Evolutionary conservation across 2,329 filamentous ascomycete genomes (phyloP).

Genomic region (Neonectria magnoliae): DNA sequence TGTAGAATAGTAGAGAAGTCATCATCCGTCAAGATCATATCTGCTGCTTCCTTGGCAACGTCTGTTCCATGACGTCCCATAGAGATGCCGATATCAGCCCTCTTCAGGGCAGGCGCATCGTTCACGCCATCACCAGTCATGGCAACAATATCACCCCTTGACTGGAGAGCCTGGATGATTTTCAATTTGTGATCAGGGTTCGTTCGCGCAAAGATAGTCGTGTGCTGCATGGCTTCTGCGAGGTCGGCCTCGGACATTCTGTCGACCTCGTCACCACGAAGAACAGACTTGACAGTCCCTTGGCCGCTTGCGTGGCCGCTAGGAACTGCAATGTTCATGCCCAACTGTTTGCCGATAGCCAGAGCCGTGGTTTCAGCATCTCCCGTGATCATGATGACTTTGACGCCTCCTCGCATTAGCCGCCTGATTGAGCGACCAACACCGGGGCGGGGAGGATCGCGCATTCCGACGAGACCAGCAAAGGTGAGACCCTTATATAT

Average conservation of each 20-base stretch:
- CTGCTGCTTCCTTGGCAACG: slow-evolving; percentile 95
- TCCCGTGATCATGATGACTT: slow-evolving; percentile 98
- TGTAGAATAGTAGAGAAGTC: slow-evolving; percentile 92
- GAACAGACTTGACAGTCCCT: slow-evolving; percentile 74
- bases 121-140: slow-evolving; percentile 99
- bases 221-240: slow-evolving; percentile 83
- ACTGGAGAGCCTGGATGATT: slow-evolving; percentile 90
- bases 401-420: slow-evolving; percentile 92
- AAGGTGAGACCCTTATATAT: slow-evolving; percentile 87
- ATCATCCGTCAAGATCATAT: slow-evolving; percentile 91
- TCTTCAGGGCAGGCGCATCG: slow-evolving; percentile 95
- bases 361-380: slow-evolving; percentile 95
- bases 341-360: slow-evolving; percentile 93
- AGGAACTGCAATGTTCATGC: slow-evolving; percentile 79
- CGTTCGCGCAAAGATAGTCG: slow-evolving; percentile 94
- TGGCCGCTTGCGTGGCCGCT: slow-evolving; percentile 64
- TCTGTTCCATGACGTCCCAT: slow-evolving; percentile 97
- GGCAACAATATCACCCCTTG: slow-evolving; percentile 93
- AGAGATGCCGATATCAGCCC: slow-evolving; percentile 95
- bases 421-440: slow-evolving; percentile 89
- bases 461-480: slow-evolving; percentile 95
- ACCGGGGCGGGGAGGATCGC: slow-evolving; percentile 90
- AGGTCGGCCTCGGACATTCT: slow-evolving; percentile 88
- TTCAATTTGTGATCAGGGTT: slow-evolving; percentile 99
- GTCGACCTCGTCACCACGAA: slow-evolving; percentile 93